phyloP scores from a whole-genome alignment of 1,284 basidiomycete species.

The Leucoagaricus sp. region DNA sequence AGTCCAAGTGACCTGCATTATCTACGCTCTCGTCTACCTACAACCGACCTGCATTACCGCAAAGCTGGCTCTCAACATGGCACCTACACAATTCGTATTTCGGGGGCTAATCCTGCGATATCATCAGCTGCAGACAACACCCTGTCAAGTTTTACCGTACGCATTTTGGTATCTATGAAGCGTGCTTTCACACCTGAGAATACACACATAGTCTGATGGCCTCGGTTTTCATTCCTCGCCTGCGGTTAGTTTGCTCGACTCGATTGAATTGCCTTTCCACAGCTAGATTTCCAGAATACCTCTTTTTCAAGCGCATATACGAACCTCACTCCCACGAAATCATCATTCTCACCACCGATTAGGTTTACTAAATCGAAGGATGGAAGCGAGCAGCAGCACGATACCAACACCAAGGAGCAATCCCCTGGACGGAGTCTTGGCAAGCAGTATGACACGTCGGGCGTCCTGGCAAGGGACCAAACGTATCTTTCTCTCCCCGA shows the following conservation, averaged over 20 bases:
- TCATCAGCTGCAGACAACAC: not conserved
- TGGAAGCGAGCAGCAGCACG: not conserved
- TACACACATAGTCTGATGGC: not conserved
- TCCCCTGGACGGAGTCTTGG: not conserved
- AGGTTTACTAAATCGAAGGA: not conserved
- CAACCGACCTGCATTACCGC: not conserved
- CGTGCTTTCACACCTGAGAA: not conserved
- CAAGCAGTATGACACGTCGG: not conserved
- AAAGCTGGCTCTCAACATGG: not conserved
- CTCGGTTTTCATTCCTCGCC: conserved; percentile 8
- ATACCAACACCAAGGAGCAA: not conserved
- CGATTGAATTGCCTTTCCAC: not conserved
- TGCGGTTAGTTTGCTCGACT: not conserved
- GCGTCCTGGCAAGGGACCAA: not conserved
- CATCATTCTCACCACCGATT: not conserved
- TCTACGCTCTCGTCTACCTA: not conserved
- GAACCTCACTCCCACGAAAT: not conserved
- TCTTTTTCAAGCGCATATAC: conserved; percentile 15
- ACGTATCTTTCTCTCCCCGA: conserved; percentile 8
- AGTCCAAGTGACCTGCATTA: not conserved
- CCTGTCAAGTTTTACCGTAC: conserved; percentile 1
- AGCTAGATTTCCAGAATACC: not conserved
- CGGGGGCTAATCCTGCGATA: not conserved
- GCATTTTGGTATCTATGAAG: not conserved
- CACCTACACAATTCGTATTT: not conserved